Conservation (phyloP, 2,329 filamentous ascomycete species). For the Drechslerella dactyloides region DNA sequence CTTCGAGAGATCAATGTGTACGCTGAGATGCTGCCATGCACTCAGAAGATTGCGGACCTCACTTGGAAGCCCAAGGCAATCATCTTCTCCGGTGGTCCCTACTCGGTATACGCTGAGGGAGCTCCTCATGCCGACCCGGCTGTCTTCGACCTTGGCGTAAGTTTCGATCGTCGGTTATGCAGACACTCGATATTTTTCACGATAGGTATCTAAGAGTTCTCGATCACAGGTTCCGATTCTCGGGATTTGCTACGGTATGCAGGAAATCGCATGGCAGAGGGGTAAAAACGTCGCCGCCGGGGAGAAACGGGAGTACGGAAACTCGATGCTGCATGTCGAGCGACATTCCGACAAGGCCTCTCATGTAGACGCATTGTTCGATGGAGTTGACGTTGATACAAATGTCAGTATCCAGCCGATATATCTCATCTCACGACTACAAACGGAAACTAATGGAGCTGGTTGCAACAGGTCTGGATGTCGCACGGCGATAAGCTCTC, state of each 20-base stretch:
- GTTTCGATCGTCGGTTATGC: slow-evolving; percentile 61
- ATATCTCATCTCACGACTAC: slow-evolving; percentile 3
- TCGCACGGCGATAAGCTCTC: slow-evolving; percentile 86
- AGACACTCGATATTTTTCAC: neutral
- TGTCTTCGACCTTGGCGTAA: slow-evolving; percentile 75
- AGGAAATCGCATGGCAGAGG: slow-evolving; percentile 76
- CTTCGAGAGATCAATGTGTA: slow-evolving; percentile 81
- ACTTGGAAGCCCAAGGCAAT: slow-evolving; percentile 82
- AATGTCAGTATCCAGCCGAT: slow-evolving; percentile 57
- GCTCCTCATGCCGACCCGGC: slow-evolving; percentile 81
- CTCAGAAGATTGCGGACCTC: slow-evolving; percentile 77
- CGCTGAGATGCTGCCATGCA: slow-evolving; percentile 87
- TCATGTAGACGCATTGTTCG: slow-evolving; percentile 79
- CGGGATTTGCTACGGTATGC: slow-evolving; percentile 69
- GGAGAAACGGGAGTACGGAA: slow-evolving; percentile 73
- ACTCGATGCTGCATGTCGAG: slow-evolving; percentile 70
- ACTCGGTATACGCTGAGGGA: slow-evolving; percentile 80
- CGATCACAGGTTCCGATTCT: slow-evolving; percentile 60
- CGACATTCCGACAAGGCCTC: slow-evolving; percentile 63
- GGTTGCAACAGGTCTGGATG: slow-evolving; percentile 71
- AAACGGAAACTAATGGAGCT: slow-evolving; percentile 6
- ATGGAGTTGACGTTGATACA: slow-evolving; percentile 72
- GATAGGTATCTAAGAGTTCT: slow-evolving; percentile 55
- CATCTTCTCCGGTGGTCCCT: slow-evolving; percentile 74
- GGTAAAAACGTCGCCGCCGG: slow-evolving; percentile 70